These are phyloP conservation scores for Calonectria multiphialidica DNA, from an alignment of 2,329 filamentous ascomycete genomes.

Conservation along the genomic window DNA sequence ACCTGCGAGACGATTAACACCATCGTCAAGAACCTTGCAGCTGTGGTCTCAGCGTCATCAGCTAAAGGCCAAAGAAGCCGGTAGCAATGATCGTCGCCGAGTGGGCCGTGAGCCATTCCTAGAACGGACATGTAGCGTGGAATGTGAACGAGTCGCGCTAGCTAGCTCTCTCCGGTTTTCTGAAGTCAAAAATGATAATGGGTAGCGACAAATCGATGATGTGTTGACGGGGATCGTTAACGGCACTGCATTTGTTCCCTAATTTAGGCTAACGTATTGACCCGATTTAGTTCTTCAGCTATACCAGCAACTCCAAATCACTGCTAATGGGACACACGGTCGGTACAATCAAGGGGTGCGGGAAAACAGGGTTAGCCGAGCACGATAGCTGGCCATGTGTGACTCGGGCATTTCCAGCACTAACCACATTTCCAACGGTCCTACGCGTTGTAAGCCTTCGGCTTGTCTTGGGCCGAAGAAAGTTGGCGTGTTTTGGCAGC, in stretches of 20 bases:
- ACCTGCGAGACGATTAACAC: neutral
- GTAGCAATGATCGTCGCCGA: conserved; percentile 10
- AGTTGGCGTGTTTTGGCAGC: neutral
- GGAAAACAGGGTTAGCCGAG: neutral
- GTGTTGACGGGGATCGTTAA: neutral
- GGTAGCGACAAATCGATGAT: neutral
- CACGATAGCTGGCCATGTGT: conserved; percentile 19
- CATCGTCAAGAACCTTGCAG: neutral
- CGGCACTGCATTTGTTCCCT: neutral
- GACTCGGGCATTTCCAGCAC: conserved; percentile 30
- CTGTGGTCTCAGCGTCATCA: neutral
- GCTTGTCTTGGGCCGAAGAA: neutral
- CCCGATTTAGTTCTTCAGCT: neutral
- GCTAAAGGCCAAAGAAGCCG: neutral
- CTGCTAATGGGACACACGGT: too few relatives aligned
- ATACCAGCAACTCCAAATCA: neutral
- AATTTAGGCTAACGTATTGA: neutral
- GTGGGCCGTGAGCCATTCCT: conserved; percentile 15
- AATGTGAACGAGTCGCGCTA: conserved; percentile 16
- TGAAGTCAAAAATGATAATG: neutral
- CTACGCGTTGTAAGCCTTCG: neutral
- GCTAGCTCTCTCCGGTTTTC: neutral
- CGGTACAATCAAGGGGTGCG: neutral
- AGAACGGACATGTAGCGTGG: conserved; percentile 27
- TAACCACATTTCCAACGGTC: conserved; percentile 9